phyloP scores from a whole-genome alignment of 805 yeast genomes.

The Ogataea paraovalis region DNA sequence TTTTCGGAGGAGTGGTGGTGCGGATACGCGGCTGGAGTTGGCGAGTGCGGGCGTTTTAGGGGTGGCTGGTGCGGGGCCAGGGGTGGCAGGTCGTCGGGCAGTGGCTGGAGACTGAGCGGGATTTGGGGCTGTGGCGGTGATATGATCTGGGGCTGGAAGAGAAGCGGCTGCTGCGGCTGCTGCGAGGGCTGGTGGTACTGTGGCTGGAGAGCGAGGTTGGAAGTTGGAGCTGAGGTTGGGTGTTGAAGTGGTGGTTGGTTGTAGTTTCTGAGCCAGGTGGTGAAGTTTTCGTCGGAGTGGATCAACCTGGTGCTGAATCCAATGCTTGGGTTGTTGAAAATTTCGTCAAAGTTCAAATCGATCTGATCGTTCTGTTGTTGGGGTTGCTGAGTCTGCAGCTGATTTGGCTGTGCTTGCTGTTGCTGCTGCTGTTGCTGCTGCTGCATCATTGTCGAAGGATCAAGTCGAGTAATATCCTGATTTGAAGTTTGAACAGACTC shows the following conservation, averaged over 20 bases:
- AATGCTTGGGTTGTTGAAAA: slow-evolving; percentile 25
- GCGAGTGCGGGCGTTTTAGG: slow-evolving; percentile 17
- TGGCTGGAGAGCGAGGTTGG: slow-evolving; percentile 7
- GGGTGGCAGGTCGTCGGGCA: not conserved
- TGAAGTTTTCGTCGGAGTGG: slow-evolving; percentile 32
- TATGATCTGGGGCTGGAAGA: too few relatives aligned
- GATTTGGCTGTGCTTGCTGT: not conserved
- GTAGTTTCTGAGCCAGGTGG: slow-evolving; percentile 12
- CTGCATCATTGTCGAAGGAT: not conserved
- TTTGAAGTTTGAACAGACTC: too few relatives aligned
- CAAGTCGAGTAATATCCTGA: not conserved
- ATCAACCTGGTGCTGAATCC: slow-evolving; percentile 36
- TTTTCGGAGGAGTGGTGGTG: slow-evolving; percentile 43
- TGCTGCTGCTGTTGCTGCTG: not conserved
- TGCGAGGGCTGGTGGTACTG: too few relatives aligned
- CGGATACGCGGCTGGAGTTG: slow-evolving; percentile 35
- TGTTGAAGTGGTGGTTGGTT: not conserved
- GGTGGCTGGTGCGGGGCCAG: not conserved
- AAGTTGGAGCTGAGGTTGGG: slow-evolving; percentile 1
- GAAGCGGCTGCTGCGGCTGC: not conserved
- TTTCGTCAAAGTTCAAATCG: slow-evolving; percentile 27
- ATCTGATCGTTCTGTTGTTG: slow-evolving; percentile 3
- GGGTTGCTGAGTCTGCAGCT: not conserved
- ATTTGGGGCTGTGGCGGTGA: not conserved
- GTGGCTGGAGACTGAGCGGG: too few relatives aligned